phyloP scores from a whole-genome alignment of 257 asterid species.

The Solanum pennellii region DNA sequence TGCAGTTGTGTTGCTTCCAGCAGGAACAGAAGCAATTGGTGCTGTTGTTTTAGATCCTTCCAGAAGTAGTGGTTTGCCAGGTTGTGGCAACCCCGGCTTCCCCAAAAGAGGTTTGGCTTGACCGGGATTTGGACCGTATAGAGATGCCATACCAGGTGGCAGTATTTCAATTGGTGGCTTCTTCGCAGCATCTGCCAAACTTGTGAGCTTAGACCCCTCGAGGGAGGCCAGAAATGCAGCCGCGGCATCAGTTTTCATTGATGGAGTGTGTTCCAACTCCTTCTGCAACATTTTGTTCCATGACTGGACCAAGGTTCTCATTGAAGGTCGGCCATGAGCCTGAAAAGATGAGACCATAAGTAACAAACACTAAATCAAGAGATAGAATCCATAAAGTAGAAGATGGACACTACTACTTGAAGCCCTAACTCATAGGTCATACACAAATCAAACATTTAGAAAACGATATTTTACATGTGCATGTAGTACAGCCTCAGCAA shows the following conservation, averaged over 20 bases:
- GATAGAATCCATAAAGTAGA: background rate
- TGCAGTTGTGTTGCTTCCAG: slow-evolving; percentile 17
- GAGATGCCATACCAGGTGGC: slow-evolving; percentile 94
- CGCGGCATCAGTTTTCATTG: slow-evolving; percentile 85
- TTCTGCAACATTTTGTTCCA: slow-evolving; percentile 87
- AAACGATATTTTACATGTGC: slow-evolving; percentile 46
- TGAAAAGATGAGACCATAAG: slow-evolving; percentile 14
- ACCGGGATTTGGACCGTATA: slow-evolving; percentile 91
- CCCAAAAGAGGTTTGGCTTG: slow-evolving; percentile 42
- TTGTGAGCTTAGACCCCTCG: slow-evolving; percentile 86
- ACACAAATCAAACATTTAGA: background rate
- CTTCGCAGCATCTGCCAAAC: slow-evolving; percentile 89
- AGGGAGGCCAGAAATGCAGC: slow-evolving; percentile 93
- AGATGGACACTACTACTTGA: background rate
- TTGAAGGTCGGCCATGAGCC: slow-evolving; percentile 94
- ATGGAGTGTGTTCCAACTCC: slow-evolving; percentile 69
- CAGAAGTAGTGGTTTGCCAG: slow-evolving; percentile 49
- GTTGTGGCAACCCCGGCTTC: slow-evolving; percentile 23
- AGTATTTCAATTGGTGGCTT: slow-evolving; percentile 91
- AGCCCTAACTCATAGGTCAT: background rate
- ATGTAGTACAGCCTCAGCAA: slow-evolving; percentile 96
- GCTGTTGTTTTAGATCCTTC: slow-evolving; percentile 49
- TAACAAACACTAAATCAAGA: background rate
- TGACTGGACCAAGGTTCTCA: slow-evolving; percentile 79
- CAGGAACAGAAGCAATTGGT: slow-evolving; percentile 18